Evolutionary conservation across 352 stramenopile genomes (phyloP).

Genomic region (Phytophthora sojae): DNA sequence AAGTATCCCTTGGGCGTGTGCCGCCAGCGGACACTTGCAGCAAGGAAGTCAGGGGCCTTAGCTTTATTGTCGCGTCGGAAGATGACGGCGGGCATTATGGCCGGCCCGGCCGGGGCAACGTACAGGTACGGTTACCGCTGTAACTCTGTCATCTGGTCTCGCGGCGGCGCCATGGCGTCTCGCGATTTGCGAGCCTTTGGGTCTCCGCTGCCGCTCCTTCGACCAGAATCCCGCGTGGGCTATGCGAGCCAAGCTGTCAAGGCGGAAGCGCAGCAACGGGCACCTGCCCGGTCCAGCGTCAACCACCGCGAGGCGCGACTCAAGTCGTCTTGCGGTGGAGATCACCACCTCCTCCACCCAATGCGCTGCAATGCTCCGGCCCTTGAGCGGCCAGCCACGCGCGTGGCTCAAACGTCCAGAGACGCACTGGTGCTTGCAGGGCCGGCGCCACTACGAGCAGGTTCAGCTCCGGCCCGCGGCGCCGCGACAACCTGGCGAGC

Average conservation of each 20-base stretch:
- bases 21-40: too few relatives aligned
- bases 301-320: constrained; percentile 16
- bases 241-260: constrained; percentile 38
- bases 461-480: constrained; percentile 3
- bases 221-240: constrained; percentile 27
- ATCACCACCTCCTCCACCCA: not conserved
- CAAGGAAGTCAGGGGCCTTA: too few relatives aligned
- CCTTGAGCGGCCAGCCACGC: not conserved
- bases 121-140: not conserved
- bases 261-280: constrained; percentile 28
- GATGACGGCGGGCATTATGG: not conserved
- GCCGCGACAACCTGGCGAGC: constrained; percentile 12
- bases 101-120: too few relatives aligned
- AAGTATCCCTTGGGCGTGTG: not conserved
- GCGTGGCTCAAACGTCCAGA: constrained; percentile 13
- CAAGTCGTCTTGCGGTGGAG: not conserved
- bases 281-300: constrained; percentile 8
- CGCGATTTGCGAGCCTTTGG: constrained; percentile 26
- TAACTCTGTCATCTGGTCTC: not conserved
- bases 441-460: not conserved
- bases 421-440: constrained; percentile 1
- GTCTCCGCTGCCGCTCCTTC: constrained; percentile 2
- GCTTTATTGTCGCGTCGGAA: not conserved
- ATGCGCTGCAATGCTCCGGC: constrained; percentile 1
- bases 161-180: not conserved